These are phyloP conservation scores for Mallotus nudiflorus DNA, from an alignment of 345 rosid genomes.

Conservation along the genomic window DNA sequence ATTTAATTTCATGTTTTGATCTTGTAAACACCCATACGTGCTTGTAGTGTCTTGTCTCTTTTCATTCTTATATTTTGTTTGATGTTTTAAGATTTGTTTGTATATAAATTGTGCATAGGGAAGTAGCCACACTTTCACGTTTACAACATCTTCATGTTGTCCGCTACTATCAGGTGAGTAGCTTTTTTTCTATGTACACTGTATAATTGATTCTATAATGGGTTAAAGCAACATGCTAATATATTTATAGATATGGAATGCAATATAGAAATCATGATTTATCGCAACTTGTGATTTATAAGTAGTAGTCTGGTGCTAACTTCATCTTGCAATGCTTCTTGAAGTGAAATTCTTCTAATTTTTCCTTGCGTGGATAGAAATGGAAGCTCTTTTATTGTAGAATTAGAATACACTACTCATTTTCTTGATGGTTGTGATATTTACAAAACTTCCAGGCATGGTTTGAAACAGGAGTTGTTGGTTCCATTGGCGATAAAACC, in stretches of 20 bases:
- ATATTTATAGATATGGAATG: background rate
- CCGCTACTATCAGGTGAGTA: constrained; percentile 89
- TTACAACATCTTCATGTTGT: constrained; percentile 99
- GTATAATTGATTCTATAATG: constrained; percentile 1
- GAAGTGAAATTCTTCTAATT: background rate
- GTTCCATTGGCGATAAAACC: constrained; percentile 53
- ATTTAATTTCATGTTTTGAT: constrained; percentile 9
- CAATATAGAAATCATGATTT: background rate
- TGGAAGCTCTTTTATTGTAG: constrained; percentile 2
- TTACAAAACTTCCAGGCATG: constrained; percentile 68
- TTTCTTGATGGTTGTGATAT: constrained; percentile 28
- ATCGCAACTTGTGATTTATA: background rate
- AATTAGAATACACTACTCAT: background rate
- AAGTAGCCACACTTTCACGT: constrained; percentile 96
- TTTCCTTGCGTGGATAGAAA: background rate
- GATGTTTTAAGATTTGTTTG: constrained; percentile 11
- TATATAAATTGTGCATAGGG: constrained; percentile 56
- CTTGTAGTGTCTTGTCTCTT: background rate
- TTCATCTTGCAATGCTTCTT: background rate
- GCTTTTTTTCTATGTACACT: constrained; percentile 21
- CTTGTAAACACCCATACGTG: background rate
- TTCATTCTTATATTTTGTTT: background rate
- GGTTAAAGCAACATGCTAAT: background rate
- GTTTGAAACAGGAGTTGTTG: constrained; percentile 87
- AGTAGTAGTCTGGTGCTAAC: background rate